Evolutionary conservation across 1,139 yeast species (phyloP).

Genomic region (Suhomyces terraborum): DNA sequence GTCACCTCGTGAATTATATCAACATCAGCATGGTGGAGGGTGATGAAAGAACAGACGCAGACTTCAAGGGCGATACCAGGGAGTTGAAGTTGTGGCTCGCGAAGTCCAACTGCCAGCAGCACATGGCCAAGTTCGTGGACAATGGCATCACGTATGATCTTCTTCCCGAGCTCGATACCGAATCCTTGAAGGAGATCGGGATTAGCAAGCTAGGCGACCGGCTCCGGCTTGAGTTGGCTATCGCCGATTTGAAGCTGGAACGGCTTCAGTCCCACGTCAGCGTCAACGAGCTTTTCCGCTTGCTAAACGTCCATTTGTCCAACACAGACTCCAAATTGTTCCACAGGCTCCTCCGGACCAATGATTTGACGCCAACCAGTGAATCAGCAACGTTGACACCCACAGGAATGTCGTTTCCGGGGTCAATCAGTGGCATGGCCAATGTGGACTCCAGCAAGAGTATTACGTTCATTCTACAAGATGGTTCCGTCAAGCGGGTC

Average conservation of each 20-base stretch:
- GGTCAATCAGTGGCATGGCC: conserved; percentile 14
- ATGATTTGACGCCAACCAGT: conserved; percentile 14
- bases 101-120: conserved; percentile 40
- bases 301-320: conserved; percentile 26
- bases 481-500: conserved; percentile 73
- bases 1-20: no score
- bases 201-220: conserved; percentile 82
- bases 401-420: conserved; percentile 14
- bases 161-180: conserved; percentile 63
- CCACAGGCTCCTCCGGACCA: conserved; percentile 7
- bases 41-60: conserved; percentile 6
- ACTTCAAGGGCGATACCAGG: conserved; percentile 9
- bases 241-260: conserved; percentile 44
- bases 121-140: conserved; percentile 38
- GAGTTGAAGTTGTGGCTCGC: conserved; percentile 43
- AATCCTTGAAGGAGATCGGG: conserved; percentile 74
- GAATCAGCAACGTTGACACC: conserved; percentile 21
- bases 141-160: conserved; percentile 63
- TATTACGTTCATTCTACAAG: conserved; percentile 70
- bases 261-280: conserved; percentile 36
- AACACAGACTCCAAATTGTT: conserved; percentile 8
- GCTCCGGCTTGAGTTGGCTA: conserved; percentile 60
- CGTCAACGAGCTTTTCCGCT: conserved; percentile 31
- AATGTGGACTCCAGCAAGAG: conserved; percentile 42
- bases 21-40: conserved; percentile 5